A percentile compares a stretch with the other conserved stretches of the same genome.
Conservation (phyloP, 345 rosid genomes). For the Rhodomyrtus tomentosa region DNA sequence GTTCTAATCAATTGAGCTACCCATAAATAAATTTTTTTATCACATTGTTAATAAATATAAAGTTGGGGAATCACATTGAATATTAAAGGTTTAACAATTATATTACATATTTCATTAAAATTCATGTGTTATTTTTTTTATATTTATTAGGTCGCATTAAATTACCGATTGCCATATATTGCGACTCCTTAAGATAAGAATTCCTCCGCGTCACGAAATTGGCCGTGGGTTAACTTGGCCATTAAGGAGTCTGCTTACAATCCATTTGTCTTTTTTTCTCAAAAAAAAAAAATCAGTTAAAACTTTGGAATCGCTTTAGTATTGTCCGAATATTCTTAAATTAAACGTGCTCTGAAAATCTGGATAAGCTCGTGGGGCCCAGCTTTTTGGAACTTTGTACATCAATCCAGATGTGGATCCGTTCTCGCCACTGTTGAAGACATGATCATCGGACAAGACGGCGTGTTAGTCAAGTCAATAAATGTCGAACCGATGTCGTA, state of each 20-base stretch:
- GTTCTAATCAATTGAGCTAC: too few species aligned
- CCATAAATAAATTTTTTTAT: too few species aligned
- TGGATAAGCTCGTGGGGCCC: background rate
- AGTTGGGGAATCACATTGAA: too few species aligned
- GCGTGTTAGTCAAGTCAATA: background rate
- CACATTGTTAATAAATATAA: too few species aligned
- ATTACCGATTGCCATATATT: background rate
- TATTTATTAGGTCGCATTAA: background rate
- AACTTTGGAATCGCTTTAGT: background rate
- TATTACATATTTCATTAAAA: too few species aligned
- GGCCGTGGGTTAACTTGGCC: background rate
- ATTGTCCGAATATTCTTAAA: background rate
- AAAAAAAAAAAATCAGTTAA: too few species aligned
- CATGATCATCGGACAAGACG: background rate
- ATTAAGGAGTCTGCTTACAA: background rate
- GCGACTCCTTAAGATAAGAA: background rate
- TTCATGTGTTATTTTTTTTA: too few species aligned
- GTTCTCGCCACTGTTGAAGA: background rate
- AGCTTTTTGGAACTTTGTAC: background rate
- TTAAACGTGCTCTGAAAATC: background rate
- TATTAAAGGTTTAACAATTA: too few species aligned
- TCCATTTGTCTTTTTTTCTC: background rate
- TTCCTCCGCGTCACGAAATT: background rate
- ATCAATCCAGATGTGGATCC: background rate
- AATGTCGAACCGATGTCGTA: background rate